Percentiles rank a stretch among this genome's conserved stretches.
phyloP scores from a whole-genome alignment of 495 filamentous ascomycete genomes.

The Aspergillus sparsus region DNA sequence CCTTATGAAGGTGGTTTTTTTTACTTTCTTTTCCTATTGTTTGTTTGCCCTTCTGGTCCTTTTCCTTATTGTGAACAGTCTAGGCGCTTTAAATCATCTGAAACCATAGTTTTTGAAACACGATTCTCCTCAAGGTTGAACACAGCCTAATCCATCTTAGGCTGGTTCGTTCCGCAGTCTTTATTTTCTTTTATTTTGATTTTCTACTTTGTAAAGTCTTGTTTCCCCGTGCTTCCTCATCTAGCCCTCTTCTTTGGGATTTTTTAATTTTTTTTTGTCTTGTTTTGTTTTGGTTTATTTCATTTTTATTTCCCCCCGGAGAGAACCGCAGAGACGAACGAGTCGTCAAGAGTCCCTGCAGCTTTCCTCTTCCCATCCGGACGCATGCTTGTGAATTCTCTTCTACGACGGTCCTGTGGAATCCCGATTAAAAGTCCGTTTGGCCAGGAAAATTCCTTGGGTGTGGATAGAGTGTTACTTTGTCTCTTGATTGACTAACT shows the following conservation, averaged over 20 bases:
- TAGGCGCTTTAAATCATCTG: slow-evolving; percentile 28
- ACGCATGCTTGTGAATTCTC: slow-evolving; percentile 25
- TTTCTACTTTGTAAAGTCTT: slow-evolving; percentile 17
- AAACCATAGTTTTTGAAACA: slow-evolving; percentile 32
- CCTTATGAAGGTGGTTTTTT: slow-evolving; percentile 16
- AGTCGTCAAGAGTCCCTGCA: slow-evolving; percentile 38
- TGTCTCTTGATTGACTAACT: slow-evolving; percentile 13
- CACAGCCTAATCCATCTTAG: slow-evolving; percentile 25
- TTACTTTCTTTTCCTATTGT: slow-evolving; percentile 21
- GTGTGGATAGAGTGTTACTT: slow-evolving; percentile 24
- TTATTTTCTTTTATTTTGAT: slow-evolving; percentile 19
- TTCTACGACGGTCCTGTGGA: slow-evolving; percentile 34
- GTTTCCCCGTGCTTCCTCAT: slow-evolving; percentile 20
- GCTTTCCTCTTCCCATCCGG: slow-evolving; percentile 37
- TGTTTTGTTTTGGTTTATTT: too few relatives aligned
- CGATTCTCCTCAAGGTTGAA: slow-evolving; percentile 28
- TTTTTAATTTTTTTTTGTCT: too few relatives aligned
- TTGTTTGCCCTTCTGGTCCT: slow-evolving; percentile 23
- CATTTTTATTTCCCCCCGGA: background rate
- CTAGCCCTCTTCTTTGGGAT: background rate
- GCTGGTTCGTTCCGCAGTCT: slow-evolving; percentile 25
- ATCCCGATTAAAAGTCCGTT: slow-evolving; percentile 43
- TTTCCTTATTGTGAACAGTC: slow-evolving; percentile 22
- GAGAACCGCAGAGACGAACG: slow-evolving; percentile 18
- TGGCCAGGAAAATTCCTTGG: slow-evolving; percentile 30